Evolutionary conservation across 345 rosid species (phyloP), one percentile per base, ranked within the genome.

Genomic region (Eucalyptus cladocalyx): DNA sequence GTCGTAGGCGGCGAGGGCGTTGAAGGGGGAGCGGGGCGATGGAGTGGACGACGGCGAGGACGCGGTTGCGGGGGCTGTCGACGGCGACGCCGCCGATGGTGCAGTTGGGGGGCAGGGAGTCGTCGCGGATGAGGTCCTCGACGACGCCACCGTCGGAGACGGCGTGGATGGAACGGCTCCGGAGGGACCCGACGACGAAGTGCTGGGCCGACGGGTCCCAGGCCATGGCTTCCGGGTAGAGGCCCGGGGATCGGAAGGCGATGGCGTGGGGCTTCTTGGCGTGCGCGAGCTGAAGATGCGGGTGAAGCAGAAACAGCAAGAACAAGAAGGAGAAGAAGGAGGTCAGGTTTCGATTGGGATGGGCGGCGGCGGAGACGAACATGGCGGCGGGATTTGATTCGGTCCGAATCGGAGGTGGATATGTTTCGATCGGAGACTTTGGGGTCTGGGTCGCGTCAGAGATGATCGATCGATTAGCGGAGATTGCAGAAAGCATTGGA

Each of bases 1-100:
- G 92, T 96, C 96, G 94, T 97, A 97, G 88, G 99, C 96, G 83
- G 95, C 99, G 51, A 96, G 94, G 92, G 98, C 98, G 89, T 92
- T 93, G 96, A 95, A 97, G 42, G 94, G 93, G 95, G 92, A 95
- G 99, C 15, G 97, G 97, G 3, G 90, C 26, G 6, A 3, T 0
- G 86, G 92, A 95, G 98, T 19, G 97, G 97, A 4, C 93, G n/a
- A 97, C 99, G 42, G 91, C 26, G 5, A 96, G 96, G 54, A 96
- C 93, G 76, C 98, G 98, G 51, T 92, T 90, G 92, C 92, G 87
- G 91, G 87, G 47, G 19, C 92, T 88, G 90, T 97, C 98, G 50
- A 97, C 90, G 48, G 96, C 62, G 60, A 96, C 91, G 80, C 99
- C 99, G 4, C 93, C 85, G 72, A 97, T 80, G 58, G 95, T 91